Conservation (phyloP, 225 moss, liverwort and hornwort genomes). For the Physcomitrium patens region DNA sequence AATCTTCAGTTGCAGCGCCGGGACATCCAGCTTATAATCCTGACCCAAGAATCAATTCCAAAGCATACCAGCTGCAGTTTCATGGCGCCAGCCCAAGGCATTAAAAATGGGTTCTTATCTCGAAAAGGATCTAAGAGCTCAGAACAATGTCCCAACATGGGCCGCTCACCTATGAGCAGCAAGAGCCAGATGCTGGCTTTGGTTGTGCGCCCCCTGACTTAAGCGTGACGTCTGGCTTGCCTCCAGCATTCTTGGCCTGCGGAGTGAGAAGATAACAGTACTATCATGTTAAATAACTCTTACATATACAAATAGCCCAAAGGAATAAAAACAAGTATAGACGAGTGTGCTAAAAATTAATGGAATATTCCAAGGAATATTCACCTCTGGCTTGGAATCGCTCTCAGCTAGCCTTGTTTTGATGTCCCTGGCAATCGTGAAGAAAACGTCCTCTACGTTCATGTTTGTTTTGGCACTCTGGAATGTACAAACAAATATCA, state of each 20-base stretch:
- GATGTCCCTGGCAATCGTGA: constrained; percentile 94
- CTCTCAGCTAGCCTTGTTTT: constrained; percentile 98
- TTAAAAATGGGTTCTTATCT: constrained; percentile 7
- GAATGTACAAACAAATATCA: neutral
- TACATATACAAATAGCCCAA: neutral
- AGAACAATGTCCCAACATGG: constrained; percentile 27
- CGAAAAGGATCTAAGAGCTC: constrained; percentile 25
- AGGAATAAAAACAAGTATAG: neutral
- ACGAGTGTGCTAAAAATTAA: neutral
- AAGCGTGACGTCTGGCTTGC: constrained; percentile 68
- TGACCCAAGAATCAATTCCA: constrained; percentile 34
- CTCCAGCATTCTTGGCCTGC: constrained; percentile 61
- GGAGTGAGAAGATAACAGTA: constrained; percentile 3
- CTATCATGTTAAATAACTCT: neutral
- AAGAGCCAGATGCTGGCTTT: constrained; percentile 74
- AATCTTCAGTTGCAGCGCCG: constrained; percentile 31
- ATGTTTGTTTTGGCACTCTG: constrained; percentile 99
- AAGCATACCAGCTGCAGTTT: constrained; percentile 36
- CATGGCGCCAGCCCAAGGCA: constrained; percentile 29
- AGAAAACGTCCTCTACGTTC: constrained; percentile 97
- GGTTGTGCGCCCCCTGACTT: constrained; percentile 59
- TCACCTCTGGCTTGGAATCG: constrained; percentile 93
- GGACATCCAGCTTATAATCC: constrained; percentile 33
- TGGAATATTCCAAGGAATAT: neutral
- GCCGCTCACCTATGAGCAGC: constrained; percentile 51